Evolutionary conservation across 1,284 basidiomycete genomes (phyloP).

Genomic region (Cutaneotrichosporon sp.): DNA sequence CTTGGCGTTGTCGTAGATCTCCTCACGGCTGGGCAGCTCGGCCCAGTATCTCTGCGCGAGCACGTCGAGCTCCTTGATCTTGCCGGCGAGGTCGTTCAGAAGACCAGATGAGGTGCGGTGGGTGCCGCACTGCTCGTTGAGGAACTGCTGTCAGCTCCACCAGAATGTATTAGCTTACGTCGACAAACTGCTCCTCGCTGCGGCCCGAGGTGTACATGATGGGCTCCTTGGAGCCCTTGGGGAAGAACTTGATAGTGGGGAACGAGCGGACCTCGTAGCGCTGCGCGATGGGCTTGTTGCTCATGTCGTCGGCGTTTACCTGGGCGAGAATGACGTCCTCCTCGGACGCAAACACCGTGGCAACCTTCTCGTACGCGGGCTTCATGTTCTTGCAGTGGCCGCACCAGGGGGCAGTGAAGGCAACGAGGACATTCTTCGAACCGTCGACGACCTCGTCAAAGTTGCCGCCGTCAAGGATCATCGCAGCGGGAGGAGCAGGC

Average conservation of each 20-base stretch:
- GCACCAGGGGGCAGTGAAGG: slow-evolving; percentile 70
- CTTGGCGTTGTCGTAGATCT: slow-evolving; percentile 61
- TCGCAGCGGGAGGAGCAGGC: slow-evolving; percentile 71
- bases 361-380: slow-evolving; percentile 82
- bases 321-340: slow-evolving; percentile 80
- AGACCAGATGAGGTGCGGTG: slow-evolving; percentile 77
- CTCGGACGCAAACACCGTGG: slow-evolving; percentile 74
- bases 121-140: slow-evolving; percentile 86
- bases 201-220: slow-evolving; percentile 60
- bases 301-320: slow-evolving; percentile 80
- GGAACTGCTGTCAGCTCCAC: slow-evolving; percentile 41
- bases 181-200: slow-evolving; percentile 54
- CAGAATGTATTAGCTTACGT: slow-evolving; percentile 18
- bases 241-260: slow-evolving; percentile 96
- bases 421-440: slow-evolving; percentile 79
- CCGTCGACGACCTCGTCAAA: slow-evolving; percentile 74
- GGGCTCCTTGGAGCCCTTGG: slow-evolving; percentile 60
- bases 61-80: slow-evolving; percentile 68
- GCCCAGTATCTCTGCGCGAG: slow-evolving; percentile 75
- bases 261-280: slow-evolving; percentile 71
- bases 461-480: slow-evolving; percentile 67
- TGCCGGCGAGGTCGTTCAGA: slow-evolving; percentile 79
- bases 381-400: slow-evolving; percentile 61
- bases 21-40: slow-evolving; percentile 57
- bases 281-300: slow-evolving; percentile 71